Conservation (phyloP, 2,329 filamentous ascomycete genomes). For the Colletotrichum sp. region DNA sequence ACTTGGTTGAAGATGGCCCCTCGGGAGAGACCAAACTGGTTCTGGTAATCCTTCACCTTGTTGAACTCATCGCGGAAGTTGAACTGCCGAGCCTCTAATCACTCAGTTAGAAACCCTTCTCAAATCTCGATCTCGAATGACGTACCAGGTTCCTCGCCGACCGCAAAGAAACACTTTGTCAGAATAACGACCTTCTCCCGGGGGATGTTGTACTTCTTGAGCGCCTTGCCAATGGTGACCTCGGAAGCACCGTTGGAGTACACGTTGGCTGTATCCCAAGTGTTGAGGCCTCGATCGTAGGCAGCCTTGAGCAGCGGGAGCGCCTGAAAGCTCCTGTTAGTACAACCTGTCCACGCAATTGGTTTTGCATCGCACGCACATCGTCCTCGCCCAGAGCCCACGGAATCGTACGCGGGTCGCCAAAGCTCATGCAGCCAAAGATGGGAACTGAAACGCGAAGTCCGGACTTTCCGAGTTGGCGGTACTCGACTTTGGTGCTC, state of each 20-base stretch:
- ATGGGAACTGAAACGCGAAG: slow-evolving; percentile 68
- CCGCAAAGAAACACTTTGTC: slow-evolving; percentile 58
- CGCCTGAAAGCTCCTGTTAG: slow-evolving; percentile 32
- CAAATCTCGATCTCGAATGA: background rate
- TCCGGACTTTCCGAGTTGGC: slow-evolving; percentile 64
- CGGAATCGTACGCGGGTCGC: slow-evolving; percentile 52
- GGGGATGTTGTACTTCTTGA: slow-evolving; percentile 63
- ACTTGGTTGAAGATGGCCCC: slow-evolving; percentile 72
- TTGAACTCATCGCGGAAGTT: slow-evolving; percentile 26
- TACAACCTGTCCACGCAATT: background rate
- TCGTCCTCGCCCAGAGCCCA: slow-evolving; percentile 66
- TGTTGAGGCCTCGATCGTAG: slow-evolving; percentile 68
- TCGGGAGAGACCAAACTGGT: slow-evolving; percentile 57
- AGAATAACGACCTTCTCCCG: slow-evolving; percentile 63
- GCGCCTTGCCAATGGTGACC: slow-evolving; percentile 60
- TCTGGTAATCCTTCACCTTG: slow-evolving; percentile 31
- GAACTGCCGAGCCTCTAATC: slow-evolving; percentile 22
- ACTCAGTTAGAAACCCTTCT: accelerated
- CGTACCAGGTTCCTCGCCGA: slow-evolving; percentile 49
- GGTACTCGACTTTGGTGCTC: slow-evolving; percentile 50
- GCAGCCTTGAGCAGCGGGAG: slow-evolving; percentile 67
- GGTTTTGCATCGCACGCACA: background rate
- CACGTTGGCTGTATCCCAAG: slow-evolving; percentile 58
- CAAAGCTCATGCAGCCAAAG: slow-evolving; percentile 69
- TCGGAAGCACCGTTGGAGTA: slow-evolving; percentile 64